phyloP scores from a whole-genome alignment of 2,329 filamentous ascomycete genomes.

The Penicillium sp. region DNA sequence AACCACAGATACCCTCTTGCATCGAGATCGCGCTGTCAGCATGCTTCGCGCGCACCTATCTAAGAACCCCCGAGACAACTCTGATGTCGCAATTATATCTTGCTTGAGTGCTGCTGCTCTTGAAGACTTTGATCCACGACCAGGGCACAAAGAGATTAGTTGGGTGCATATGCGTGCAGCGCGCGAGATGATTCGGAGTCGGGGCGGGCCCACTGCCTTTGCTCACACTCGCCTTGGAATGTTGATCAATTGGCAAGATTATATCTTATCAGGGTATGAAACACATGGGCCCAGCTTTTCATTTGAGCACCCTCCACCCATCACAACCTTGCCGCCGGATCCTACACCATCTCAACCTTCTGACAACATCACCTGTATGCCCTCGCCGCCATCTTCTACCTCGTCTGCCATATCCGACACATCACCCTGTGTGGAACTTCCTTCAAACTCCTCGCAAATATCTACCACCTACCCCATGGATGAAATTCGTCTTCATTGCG shows the following conservation, averaged over 20 bases:
- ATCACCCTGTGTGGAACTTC: slow-evolving; percentile 2
- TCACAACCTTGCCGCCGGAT: slow-evolving; percentile 5
- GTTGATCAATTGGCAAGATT: slow-evolving; percentile 46
- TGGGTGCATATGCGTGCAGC: slow-evolving; percentile 44
- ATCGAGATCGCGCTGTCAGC: slow-evolving; percentile 33
- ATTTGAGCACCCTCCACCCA: slow-evolving; percentile 23
- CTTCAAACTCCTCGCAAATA: not conserved
- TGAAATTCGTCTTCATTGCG: slow-evolving; percentile 37
- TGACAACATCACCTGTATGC: slow-evolving; percentile 14
- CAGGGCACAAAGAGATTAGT: slow-evolving; percentile 37
- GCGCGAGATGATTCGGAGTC: slow-evolving; percentile 37
- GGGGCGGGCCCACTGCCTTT: slow-evolving; percentile 39
- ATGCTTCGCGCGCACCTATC: slow-evolving; percentile 36
- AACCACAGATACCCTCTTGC: slow-evolving; percentile 29
- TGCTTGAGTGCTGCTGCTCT: slow-evolving; percentile 41
- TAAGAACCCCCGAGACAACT: slow-evolving; percentile 33
- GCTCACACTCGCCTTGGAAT: slow-evolving; percentile 38
- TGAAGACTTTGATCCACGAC: slow-evolving; percentile 42
- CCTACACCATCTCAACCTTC: slow-evolving; percentile 6
- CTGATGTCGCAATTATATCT: slow-evolving; percentile 40
- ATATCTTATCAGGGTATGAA: slow-evolving; percentile 42
- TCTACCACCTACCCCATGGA: slow-evolving; percentile 20
- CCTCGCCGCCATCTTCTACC: slow-evolving; percentile 23
- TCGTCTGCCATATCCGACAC: slow-evolving; percentile 15
- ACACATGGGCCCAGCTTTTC: slow-evolving; percentile 35